phyloP scores from a whole-genome alignment of 2,329 filamentous ascomycete species.

The Fonsecaea monophora region DNA sequence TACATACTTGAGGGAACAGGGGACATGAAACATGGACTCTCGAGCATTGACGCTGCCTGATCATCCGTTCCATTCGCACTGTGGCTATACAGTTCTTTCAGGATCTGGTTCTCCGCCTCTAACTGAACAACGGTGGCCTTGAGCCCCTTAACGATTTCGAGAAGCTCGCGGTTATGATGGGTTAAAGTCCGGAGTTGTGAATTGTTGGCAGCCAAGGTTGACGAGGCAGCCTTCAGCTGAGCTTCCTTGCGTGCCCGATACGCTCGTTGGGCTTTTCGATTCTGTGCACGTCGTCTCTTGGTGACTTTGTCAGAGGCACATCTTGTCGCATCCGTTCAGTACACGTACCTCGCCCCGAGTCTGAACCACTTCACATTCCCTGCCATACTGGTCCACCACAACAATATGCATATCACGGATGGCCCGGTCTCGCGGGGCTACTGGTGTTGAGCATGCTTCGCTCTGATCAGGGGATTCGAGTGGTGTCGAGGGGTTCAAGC shows the following conservation, averaged over 20 bases:
- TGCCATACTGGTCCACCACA: conserved; percentile 7
- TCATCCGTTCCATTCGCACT: not conserved
- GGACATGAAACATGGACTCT: not conserved
- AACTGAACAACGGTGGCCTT: conserved; percentile 3
- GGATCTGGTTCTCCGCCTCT: conserved; percentile 19
- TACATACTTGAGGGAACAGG: not conserved
- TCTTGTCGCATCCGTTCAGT: not conserved
- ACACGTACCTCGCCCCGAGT: conserved; percentile 13
- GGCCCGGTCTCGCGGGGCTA: not conserved
- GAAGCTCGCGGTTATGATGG: conserved; percentile 8
- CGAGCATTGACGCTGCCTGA: not conserved
- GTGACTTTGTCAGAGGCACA: conserved; percentile 5
- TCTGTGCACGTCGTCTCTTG: conserved; percentile 27
- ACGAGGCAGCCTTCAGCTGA: conserved; percentile 24
- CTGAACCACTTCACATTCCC: conserved; percentile 16
- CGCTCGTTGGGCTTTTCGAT: conserved; percentile 34
- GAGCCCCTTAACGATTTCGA: conserved; percentile 10
- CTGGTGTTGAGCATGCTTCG: not conserved
- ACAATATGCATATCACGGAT: not conserved
- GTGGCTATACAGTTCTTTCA: not conserved
- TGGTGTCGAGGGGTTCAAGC: not conserved
- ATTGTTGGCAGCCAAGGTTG: conserved; percentile 10
- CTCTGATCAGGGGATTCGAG: not conserved
- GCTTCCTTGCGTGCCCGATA: conserved; percentile 37
- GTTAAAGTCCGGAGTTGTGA: conserved; percentile 5